Evolutionary conservation across 768 basidiomycete species (phyloP).

Genomic region (Naganishia friedmannii): DNA sequence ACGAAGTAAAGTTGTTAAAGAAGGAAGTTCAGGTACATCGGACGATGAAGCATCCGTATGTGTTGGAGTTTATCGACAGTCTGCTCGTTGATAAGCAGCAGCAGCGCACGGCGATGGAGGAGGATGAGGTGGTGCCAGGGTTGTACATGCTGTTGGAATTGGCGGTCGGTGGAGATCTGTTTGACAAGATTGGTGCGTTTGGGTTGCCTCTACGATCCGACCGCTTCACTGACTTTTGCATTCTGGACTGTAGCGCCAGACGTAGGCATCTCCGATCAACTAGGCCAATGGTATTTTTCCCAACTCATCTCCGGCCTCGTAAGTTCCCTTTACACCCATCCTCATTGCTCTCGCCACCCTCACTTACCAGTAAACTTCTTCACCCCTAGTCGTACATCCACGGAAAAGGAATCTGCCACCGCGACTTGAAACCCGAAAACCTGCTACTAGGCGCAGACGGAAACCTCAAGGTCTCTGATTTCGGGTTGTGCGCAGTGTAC

Average conservation of each 20-base stretch:
- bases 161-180: constrained; percentile 89
- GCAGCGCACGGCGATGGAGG: not conserved
- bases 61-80: constrained; percentile 79
- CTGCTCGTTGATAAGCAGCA: constrained; percentile 57
- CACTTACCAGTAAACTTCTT: not conserved
- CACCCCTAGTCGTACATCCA: constrained; percentile 72
- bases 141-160: constrained; percentile 91
- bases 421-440: constrained; percentile 97
- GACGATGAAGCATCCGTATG: constrained; percentile 63
- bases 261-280: constrained; percentile 76
- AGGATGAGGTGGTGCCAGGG: constrained; percentile 64
- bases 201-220: too few relatives aligned
- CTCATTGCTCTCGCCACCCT: not conserved
- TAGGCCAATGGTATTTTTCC: constrained; percentile 84
- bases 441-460: constrained; percentile 75
- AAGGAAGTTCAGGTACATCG: constrained; percentile 90
- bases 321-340: constrained; percentile 39
- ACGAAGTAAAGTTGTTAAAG: constrained; percentile 66
- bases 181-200: constrained; percentile 90
- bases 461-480: constrained; percentile 87
- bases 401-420: constrained; percentile 83
- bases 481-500: constrained; percentile 87
- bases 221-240: too few relatives aligned
- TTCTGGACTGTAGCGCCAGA: constrained; percentile 67
- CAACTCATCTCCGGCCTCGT: constrained; percentile 84